Percentiles rank a stretch among this genome's conserved stretches.
Conservation (phyloP, 2,329 filamentous ascomycete species). For the Rhytidhysteron rufulum region DNA sequence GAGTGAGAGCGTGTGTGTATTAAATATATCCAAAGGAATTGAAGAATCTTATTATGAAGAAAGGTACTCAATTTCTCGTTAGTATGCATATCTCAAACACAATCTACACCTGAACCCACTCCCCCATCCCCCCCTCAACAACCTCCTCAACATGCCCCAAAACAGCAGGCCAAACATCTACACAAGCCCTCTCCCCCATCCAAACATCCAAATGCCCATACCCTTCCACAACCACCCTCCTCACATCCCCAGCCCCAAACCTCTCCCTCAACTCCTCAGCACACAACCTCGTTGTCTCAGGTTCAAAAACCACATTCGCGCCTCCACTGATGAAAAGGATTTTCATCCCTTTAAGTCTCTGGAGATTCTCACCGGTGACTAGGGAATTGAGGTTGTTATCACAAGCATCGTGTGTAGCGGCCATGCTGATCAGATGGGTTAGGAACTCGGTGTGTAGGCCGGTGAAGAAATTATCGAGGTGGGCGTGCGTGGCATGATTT, state of each 20-base stretch:
- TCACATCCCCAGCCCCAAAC: not conserved
- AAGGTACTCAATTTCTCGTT: too few relatives aligned
- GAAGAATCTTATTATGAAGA: too few relatives aligned
- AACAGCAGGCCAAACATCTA: not conserved
- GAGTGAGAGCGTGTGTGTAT: too few relatives aligned
- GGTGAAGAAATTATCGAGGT: conserved; percentile 60
- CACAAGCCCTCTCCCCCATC: conserved; percentile 1
- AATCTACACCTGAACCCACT: too few relatives aligned
- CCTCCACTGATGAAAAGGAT: not conserved
- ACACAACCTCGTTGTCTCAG: not conserved
- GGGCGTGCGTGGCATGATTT: conserved; percentile 61
- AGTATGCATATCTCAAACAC: too few relatives aligned
- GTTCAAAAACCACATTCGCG: not conserved
- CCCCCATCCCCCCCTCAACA: not conserved
- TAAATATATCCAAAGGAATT: too few relatives aligned
- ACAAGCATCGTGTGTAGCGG: not conserved
- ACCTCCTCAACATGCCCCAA: not conserved
- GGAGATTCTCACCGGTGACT: not conserved
- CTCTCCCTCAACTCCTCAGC: not conserved
- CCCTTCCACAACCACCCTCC: not conserved
- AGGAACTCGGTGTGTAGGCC: conserved; percentile 60
- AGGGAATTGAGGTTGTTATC: not conserved
- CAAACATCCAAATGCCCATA: not conserved
- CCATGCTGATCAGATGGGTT: conserved; percentile 55
- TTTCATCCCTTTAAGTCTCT: not conserved